Evolutionary conservation across 805 yeast genomes (phyloP), one percentile per base, ranked within the genome.

Genomic region (Schizosaccharomyces octosporus): DNA sequence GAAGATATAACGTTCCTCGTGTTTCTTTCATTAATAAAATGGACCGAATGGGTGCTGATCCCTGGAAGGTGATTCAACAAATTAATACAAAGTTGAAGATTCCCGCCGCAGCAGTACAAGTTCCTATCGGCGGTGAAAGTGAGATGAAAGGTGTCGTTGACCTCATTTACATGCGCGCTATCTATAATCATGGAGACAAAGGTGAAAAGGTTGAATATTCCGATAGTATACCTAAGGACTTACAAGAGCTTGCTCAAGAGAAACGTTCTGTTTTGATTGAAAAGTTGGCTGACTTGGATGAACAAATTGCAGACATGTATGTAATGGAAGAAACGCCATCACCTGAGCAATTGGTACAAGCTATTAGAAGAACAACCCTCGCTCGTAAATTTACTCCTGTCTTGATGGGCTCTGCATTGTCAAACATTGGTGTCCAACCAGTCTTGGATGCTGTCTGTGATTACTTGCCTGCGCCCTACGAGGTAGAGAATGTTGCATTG

Each of bases 41-140:
- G 97, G 99, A 93, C 73, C 82, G 99, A 72, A 87, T 93, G 96
- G 99, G 99, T 66, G 86, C 98, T 62, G 83, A 93, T 73, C 99
- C 99, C 27, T 93, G 94, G 84, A 80, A 79, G 65, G 96, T 94
- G 63, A 85, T 93, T 68, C 95, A 86, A 63, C 97, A 90, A 75
- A 79, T 93, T 67, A 87, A 90, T 74, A 67, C 74, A 62, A 93
- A 93, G 72, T 79, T 93, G 71, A 87, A 82, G 73, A 87, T 88
- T 55, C 87, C 95, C 29, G 97, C 97, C 64, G 97, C 97, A 63
- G 96, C 97, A 21, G 80, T 93, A 64, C 99, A 93, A 76, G 95
- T 93, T 61, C 98, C 99, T 60, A 93, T 93, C 70, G 99, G 99
- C 62, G 79, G 87, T 54, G 99, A 93, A 74, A 80, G 81, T 63